Percentiles rank a stretch among this genome's conserved stretches.
phyloP scores from a whole-genome alignment of 2,329 filamentous ascomycete species.

The Escovopsis sp. region DNA sequence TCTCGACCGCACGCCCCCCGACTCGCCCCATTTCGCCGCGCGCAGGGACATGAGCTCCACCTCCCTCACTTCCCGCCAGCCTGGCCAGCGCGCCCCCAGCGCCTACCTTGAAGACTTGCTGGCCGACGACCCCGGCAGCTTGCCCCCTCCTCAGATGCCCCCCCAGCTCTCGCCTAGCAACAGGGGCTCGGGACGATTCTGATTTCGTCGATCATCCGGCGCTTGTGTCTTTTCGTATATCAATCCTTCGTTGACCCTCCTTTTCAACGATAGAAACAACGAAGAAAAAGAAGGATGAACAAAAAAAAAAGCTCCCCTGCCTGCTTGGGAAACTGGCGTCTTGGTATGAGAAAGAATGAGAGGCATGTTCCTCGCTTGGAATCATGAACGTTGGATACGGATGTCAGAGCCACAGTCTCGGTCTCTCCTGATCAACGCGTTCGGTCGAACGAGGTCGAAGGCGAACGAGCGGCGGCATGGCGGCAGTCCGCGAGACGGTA shows the following conservation, averaged over 20 bases:
- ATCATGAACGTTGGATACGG: too few relatives aligned
- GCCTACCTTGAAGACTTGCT: conserved; percentile 84
- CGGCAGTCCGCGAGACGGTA: too few relatives aligned
- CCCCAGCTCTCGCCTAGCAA: conserved; percentile 3
- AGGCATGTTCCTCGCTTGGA: too few relatives aligned
- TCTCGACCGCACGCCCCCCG: conserved; percentile 42
- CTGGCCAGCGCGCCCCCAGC: conserved; percentile 64
- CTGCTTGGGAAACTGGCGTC: not conserved
- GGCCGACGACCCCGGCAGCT: conserved; percentile 49
- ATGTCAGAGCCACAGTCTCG: too few relatives aligned
- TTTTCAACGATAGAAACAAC: not conserved
- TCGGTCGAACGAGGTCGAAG: too few relatives aligned
- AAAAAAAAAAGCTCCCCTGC: not conserved
- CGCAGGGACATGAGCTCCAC: conserved; percentile 45
- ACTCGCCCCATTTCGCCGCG: conserved; percentile 43
- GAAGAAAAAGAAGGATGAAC: not conserved
- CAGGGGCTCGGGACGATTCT: not conserved
- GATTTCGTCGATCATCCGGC: not conserved
- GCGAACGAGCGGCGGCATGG: too few relatives aligned
- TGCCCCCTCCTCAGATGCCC: conserved; percentile 30
- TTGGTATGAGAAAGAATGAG: too few relatives aligned
- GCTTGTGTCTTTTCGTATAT: not conserved
- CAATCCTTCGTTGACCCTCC: not conserved
- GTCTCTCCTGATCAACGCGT: too few relatives aligned
- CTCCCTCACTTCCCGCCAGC: conserved; percentile 33